Evolutionary conservation across 2,329 filamentous ascomycete species (phyloP), one percentile per base, ranked within the genome.

Genomic region (Colletotrichum aenigma): DNA sequence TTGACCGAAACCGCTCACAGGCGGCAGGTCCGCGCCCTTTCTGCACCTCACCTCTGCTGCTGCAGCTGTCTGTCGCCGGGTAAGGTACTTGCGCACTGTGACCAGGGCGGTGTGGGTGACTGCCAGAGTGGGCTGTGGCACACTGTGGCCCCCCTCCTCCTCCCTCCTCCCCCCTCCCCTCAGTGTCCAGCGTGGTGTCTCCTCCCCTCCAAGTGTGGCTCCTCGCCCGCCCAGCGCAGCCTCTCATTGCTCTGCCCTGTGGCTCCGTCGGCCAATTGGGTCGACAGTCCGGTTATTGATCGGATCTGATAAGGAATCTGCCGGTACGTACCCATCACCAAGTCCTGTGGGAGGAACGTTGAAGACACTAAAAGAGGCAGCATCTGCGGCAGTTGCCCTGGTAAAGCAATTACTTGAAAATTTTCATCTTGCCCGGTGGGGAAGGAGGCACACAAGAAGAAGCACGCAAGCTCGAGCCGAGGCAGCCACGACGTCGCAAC

Each of bases 241-340:
- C 43, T 38, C 28, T 36, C 24, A 28, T 32, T n/a, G 64, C 18
- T 15, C 26, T 48, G 34, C 61, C n/a, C 24, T 55, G 69, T 64
- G 70, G 70, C 65, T 36, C 58, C 65, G n/a, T 64, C 30, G 52
- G 64, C 70, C 70, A 73, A 62, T 73, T 60, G 64, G 43, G 70
- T 75, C 62, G 70, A 26, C 64, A 30, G 34, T 65, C 43, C 64
- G 70, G 73, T 16, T 73, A 75, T 68, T 75, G 64, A 61, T 68
- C 73, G 73, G 73, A 75, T 75, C 73, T 75, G 73, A 75, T 75
- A 75, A 75, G 73, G 56, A 73, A 73, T 60, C 38, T 56, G 28
- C 56, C 48, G 58, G 64, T 43, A 65, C 73, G 70, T 58, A 48
- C 55, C 43, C 69, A 73, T 75, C 70, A 73, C 64, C 64, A 75